Evolutionary conservation across 2,329 filamentous ascomycete genomes (phyloP).

Genomic region (Sporothrix inflata): DNA sequence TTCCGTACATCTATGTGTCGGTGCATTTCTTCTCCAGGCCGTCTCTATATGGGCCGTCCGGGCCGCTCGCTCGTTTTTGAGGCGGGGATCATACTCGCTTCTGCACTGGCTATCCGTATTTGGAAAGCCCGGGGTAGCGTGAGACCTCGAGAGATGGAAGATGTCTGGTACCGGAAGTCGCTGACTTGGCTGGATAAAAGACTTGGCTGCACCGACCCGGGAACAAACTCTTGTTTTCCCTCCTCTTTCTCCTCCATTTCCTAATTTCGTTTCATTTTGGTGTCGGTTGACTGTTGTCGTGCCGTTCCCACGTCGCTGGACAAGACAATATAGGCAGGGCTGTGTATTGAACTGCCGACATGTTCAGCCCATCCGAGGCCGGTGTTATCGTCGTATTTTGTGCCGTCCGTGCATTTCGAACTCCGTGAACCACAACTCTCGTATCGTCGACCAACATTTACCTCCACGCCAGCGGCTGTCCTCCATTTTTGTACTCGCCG

Average conservation of each 20-base stretch:
- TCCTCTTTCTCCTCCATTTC: no score
- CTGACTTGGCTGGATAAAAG: no score
- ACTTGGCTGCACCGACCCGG: no score
- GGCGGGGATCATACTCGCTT: no score
- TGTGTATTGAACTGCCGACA: not conserved
- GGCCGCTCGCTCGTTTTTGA: not conserved
- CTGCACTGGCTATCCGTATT: not conserved
- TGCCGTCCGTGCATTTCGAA: not conserved
- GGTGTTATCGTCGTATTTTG: not conserved
- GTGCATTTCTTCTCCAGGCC: not conserved
- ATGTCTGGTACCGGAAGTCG: not conserved
- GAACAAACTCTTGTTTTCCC: no score
- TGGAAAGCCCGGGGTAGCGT: not conserved
- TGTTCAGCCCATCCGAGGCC: not conserved
- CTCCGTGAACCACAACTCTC: not conserved
- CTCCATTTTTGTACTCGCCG: not conserved
- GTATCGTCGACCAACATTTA: not conserved
- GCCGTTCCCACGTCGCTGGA: not conserved
- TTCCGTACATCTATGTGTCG: not conserved
- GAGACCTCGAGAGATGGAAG: not conserved
- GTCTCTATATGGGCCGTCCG: not conserved
- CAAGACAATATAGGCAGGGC: not conserved
- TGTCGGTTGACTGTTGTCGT: not conserved
- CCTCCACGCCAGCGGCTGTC: not conserved
- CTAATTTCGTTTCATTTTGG: not conserved